Evolutionary conservation across 1,284 basidiomycete species (phyloP).

Genomic region (Xanthoconium separans): DNA sequence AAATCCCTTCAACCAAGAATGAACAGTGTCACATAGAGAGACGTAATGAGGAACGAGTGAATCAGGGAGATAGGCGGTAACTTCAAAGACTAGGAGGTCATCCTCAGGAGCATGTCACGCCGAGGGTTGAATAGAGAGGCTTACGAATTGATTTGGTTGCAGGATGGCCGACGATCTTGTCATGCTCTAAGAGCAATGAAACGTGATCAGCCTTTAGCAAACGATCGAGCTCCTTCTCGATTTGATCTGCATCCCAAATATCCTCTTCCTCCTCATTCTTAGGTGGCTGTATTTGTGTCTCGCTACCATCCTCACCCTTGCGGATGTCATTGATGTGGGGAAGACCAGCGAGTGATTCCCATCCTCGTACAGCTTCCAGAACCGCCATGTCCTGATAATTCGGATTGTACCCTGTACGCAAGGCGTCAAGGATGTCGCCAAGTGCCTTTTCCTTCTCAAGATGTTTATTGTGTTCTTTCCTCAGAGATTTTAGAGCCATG

Average conservation of each 20-base stretch:
- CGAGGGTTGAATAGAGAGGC: conserved; percentile 22
- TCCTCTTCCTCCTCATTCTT: conserved; percentile 38
- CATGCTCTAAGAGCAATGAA: conserved; percentile 72
- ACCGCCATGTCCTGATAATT: conserved; percentile 99
- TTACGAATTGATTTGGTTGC: conserved; percentile 52
- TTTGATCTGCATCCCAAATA: conserved; percentile 52
- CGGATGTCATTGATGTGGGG: conserved; percentile 65
- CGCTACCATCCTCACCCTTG: conserved; percentile 38
- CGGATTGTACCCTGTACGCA: conserved; percentile 90
- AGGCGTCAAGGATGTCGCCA: conserved; percentile 80
- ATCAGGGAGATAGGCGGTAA: conserved; percentile 88
- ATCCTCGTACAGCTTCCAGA: conserved; percentile 92
- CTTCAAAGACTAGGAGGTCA: conserved; percentile 65
- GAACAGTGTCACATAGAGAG: conserved; percentile 59
- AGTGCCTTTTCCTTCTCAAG: conserved; percentile 75
- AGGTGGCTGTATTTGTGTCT: conserved; percentile 12
- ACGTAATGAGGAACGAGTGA: conserved; percentile 76
- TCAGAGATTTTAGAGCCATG: conserved; percentile 74
- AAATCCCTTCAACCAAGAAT: conserved; percentile 66
- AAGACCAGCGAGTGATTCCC: conserved; percentile 78
- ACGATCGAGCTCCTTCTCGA: conserved; percentile 62
- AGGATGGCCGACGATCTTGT: conserved; percentile 56
- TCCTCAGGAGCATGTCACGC: conserved; percentile 1
- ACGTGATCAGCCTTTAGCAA: conserved; percentile 75
- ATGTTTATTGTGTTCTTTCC: conserved; percentile 69